phyloP scores from a whole-genome alignment of 169 alveolate genomes.

The Plasmodium fragile region DNA sequence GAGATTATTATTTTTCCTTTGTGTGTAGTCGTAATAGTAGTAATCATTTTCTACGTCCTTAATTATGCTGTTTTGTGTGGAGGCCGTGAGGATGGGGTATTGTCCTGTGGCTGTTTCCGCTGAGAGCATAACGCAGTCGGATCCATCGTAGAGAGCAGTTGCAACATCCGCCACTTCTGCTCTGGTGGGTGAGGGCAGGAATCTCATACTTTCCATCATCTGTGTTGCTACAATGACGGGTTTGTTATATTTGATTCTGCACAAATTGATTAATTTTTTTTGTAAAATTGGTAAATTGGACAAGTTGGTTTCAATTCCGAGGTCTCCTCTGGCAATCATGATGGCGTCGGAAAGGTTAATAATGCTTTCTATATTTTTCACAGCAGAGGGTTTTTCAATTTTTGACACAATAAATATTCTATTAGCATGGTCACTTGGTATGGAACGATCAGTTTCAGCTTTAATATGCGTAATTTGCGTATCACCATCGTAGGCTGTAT shows the following conservation, averaged over 20 bases:
- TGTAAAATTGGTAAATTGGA: slow-evolving; percentile 93
- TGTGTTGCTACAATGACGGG: slow-evolving; percentile 98
- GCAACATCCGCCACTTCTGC: slow-evolving; percentile 99
- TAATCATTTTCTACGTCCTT: slow-evolving; percentile 82
- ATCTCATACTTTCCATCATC: slow-evolving; percentile 97
- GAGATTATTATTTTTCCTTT: slow-evolving; percentile 72
- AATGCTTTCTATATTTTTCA: slow-evolving; percentile 93
- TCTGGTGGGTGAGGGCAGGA: slow-evolving; percentile 96
- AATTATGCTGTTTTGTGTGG: slow-evolving; percentile 81
- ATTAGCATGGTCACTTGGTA: slow-evolving; percentile 78
- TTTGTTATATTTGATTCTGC: slow-evolving; percentile 90
- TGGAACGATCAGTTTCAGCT: too few relatives aligned
- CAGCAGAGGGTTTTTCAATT: slow-evolving; percentile 96
- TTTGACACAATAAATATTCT: slow-evolving; percentile 92
- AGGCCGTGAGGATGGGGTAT: slow-evolving; percentile 84
- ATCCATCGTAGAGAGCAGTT: slow-evolving; percentile 97
- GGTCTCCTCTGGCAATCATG: slow-evolving; percentile 99
- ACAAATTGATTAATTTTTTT: slow-evolving; percentile 88
- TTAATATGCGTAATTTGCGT: background rate
- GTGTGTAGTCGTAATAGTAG: slow-evolving; percentile 75
- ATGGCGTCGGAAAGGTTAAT: slow-evolving; percentile 95
- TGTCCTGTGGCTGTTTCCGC: slow-evolving; percentile 90
- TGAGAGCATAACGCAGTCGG: slow-evolving; percentile 95
- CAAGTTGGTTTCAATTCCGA: slow-evolving; percentile 97
- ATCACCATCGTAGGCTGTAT: background rate